Conservation (phyloP, 1,284 basidiomycete genomes). For the Earliella scabrosa region DNA sequence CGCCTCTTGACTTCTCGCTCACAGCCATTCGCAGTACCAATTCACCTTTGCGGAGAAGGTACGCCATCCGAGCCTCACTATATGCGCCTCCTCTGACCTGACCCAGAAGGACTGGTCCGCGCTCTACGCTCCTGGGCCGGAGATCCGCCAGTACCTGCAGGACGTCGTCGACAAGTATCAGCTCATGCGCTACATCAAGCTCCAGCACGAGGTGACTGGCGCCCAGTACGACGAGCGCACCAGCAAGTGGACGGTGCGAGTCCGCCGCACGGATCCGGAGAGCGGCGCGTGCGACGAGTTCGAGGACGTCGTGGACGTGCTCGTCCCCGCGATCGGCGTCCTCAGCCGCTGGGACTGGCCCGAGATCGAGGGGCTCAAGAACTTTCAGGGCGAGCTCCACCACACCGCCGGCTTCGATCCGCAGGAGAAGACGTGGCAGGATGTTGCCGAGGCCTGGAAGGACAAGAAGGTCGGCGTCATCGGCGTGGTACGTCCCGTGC, state of each 20-base stretch:
- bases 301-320: conserved; percentile 54
- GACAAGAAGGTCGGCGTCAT: conserved; percentile 64
- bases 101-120: conserved; percentile 50
- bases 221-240: conserved; percentile 53
- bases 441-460: conserved; percentile 51
- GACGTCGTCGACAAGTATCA: conserved; percentile 62
- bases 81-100: too few species aligned
- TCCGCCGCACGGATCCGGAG: conserved; percentile 34
- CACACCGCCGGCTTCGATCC: conserved; percentile 63
- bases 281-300: conserved; percentile 44
- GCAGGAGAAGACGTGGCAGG: conserved; percentile 47
- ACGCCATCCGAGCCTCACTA: not conserved
- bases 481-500: conserved; percentile 52
- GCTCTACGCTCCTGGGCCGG: conserved; percentile 60
- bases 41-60: conserved; percentile 59
- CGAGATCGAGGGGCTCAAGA: conserved; percentile 53
- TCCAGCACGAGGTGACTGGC: conserved; percentile 54
- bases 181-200: conserved; percentile 54
- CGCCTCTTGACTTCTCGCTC: not conserved
- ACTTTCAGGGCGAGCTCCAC: conserved; percentile 53
- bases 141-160: conserved; percentile 59
- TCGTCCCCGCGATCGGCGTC: conserved; percentile 52
- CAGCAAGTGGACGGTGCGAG: conserved; percentile 58
- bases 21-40: conserved; percentile 51
- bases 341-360: conserved; percentile 64